Percentiles rank a stretch among this genome's conserved stretches.
These are phyloP conservation scores for Orbilia ellipsospora DNA, from an alignment of 2,329 filamentous ascomycete genomes.

Conservation along the genomic window DNA sequence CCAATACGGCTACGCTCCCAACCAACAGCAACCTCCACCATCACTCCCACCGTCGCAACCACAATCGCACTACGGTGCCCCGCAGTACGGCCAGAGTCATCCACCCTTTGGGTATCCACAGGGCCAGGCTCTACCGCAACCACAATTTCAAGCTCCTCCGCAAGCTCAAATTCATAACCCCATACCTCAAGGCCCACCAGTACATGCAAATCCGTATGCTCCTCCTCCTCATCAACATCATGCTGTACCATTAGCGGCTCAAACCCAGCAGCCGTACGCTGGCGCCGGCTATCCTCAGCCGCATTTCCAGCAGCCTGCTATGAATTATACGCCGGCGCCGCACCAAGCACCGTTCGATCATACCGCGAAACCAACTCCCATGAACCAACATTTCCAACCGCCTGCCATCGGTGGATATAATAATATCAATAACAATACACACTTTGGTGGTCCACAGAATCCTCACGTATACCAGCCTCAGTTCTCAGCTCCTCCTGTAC, in stretches of 20 bases:
- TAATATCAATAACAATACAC: too few relatives aligned
- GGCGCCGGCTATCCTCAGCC: slow-evolving; percentile 4
- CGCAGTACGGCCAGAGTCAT: neutral
- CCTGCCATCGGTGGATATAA: neutral
- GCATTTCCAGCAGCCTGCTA: neutral
- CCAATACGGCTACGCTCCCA: slow-evolving; percentile 16
- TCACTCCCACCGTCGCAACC: neutral
- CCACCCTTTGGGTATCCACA: slow-evolving; percentile 17
- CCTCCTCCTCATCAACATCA: neutral
- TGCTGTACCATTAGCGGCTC: neutral
- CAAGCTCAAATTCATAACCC: neutral
- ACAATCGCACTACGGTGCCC: slow-evolving; percentile 13
- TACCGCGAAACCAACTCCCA: neutral
- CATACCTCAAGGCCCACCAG: neutral
- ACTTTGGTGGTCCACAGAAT: neutral
- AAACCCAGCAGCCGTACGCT: slow-evolving; percentile 10
- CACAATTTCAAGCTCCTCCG: neutral
- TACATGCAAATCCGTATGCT: neutral
- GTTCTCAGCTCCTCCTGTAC: neutral
- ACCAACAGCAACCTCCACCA: neutral
- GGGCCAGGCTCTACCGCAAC: neutral
- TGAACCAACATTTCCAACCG: neutral
- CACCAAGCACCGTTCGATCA: neutral
- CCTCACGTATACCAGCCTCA: neutral
- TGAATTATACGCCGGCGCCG: neutral